Evolutionary conservation across 1,284 basidiomycete genomes (phyloP).

Genomic region (Phellinidium pouzarii): DNA sequence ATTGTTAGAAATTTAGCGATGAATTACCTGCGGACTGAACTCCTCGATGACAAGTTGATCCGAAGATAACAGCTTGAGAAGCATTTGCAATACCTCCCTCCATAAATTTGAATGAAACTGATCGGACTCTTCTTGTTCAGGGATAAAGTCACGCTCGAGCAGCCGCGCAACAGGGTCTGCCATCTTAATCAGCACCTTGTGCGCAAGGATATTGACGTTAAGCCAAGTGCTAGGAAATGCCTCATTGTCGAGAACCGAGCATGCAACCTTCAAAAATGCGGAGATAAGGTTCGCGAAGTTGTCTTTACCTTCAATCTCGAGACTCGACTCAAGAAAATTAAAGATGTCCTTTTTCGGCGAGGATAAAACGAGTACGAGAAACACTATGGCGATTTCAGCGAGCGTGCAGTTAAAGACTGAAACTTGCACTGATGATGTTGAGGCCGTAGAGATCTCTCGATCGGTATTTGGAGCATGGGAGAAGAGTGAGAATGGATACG

Average conservation of each 20-base stretch:
- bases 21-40: slow-evolving; percentile 75
- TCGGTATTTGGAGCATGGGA: slow-evolving; percentile 55
- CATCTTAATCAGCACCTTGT: slow-evolving; percentile 85
- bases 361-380: slow-evolving; percentile 77
- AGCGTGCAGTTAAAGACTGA: slow-evolving; percentile 70
- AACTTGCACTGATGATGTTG: slow-evolving; percentile 36
- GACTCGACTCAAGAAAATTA: slow-evolving; percentile 70
- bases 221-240: slow-evolving; percentile 92
- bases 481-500: slow-evolving; percentile 87
- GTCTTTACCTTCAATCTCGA: slow-evolving; percentile 85
- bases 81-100: slow-evolving; percentile 75
- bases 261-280: slow-evolving; percentile 77
- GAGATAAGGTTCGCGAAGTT: slow-evolving; percentile 67
- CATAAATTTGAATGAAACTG: slow-evolving; percentile 78
- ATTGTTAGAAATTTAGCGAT: slow-evolving; percentile 16
- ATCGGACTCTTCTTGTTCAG: slow-evolving; percentile 52
- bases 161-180: slow-evolving; percentile 77
- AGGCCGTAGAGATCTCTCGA: slow-evolving; percentile 34
- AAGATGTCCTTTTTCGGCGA: slow-evolving; percentile 74
- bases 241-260: slow-evolving; percentile 80
- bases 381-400: slow-evolving; percentile 82
- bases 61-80: slow-evolving; percentile 82
- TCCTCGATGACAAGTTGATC: slow-evolving; percentile 93
- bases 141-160: slow-evolving; percentile 79
- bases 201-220: slow-evolving; percentile 86